Base-by-base conservation (phyloP, 371 early-diverging fungal genomes). In the Rhizopus stolonifer region DNA sequence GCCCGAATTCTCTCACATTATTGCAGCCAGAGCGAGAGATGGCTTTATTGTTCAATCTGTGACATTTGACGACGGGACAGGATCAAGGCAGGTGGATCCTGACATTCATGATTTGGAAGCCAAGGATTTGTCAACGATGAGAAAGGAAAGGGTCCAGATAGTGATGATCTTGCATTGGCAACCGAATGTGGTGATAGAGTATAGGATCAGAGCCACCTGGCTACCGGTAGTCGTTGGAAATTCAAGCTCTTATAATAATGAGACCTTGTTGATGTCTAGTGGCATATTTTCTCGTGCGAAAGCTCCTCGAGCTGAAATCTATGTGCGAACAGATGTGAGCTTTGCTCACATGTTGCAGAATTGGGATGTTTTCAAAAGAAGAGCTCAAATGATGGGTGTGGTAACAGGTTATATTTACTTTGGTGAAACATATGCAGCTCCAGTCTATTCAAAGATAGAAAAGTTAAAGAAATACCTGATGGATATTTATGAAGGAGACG, bases 131-230 rank as follows among this genome's bases (percentile, higher is more conserved):
- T 55, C 61, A 3, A 18, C 66, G 2, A 49, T 70, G 4, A 63
- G 57, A n/a, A 75, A 75, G 34, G 84, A 84, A 49, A 82, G 84
- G 39, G 76, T 91, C 7, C 83, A 84, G 38, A 74, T 93, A 24
- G 77, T 75, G 32, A 70, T 94, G 67, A 74, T 78, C 19, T 58
- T 92, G 60, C 82, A 83, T 4, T 95, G 95, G 95, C 86, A 92
- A 21, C 92, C 93, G 1, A 89, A 92, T 58, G 86, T 96, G 23
- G 88, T 87, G 0, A 84, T 97, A 22, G 86, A 90, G 25, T 96
- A 96, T 71, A 82, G 87, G 34, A 86, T 96, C 50, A 61, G 69
- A 9, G 78, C 75, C 4, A 68, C 69, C 4, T 78, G 72, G 75
- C 33, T 71, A 18, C 78, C 78, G 7, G 29, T 64, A 5, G 47